Percentiles rank a stretch among this genome's conserved stretches.
Conservation (phyloP, 139 green algal species). For the Pseudopediastrum boryanum region DNA sequence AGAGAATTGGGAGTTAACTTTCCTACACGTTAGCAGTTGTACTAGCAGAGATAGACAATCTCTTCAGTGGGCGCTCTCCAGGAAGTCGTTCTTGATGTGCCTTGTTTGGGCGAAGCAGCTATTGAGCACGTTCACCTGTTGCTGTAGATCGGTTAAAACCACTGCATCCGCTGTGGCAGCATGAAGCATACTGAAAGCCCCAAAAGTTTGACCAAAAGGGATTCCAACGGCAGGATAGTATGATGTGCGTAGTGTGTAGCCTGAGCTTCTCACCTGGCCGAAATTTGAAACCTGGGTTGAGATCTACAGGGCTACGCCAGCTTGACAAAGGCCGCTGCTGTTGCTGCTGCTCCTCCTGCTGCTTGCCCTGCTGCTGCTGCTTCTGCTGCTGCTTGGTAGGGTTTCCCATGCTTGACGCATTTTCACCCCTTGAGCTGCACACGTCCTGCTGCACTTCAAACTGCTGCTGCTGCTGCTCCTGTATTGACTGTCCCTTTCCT, state of each 20-base stretch:
- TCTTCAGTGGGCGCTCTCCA: too few species aligned
- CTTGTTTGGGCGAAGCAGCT: too few species aligned
- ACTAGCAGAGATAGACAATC: too few species aligned
- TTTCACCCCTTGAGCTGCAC: too few species aligned
- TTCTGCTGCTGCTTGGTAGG: not conserved
- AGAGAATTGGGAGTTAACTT: not conserved
- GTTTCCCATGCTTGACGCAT: not conserved
- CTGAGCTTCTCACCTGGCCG: not conserved
- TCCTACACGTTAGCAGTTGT: not conserved
- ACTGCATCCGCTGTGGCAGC: too few species aligned
- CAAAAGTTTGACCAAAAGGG: not conserved
- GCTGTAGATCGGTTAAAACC: too few species aligned
- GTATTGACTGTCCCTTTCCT: not conserved
- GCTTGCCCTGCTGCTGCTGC: conserved; percentile 1
- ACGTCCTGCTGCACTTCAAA: too few species aligned
- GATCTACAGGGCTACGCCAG: conserved; percentile 15
- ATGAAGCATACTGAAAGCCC: not conserved
- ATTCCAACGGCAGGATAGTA: not conserved
- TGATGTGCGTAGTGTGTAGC: not conserved
- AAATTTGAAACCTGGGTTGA: conserved; percentile 16
- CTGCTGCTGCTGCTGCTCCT: not conserved
- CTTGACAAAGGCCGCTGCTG: not conserved
- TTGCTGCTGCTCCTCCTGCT: conserved; percentile 1
- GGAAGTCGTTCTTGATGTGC: too few species aligned
- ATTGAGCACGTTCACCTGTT: too few species aligned